phyloP scores from a whole-genome alignment of 352 stramenopile species.

The Pythium folliculosum region DNA sequence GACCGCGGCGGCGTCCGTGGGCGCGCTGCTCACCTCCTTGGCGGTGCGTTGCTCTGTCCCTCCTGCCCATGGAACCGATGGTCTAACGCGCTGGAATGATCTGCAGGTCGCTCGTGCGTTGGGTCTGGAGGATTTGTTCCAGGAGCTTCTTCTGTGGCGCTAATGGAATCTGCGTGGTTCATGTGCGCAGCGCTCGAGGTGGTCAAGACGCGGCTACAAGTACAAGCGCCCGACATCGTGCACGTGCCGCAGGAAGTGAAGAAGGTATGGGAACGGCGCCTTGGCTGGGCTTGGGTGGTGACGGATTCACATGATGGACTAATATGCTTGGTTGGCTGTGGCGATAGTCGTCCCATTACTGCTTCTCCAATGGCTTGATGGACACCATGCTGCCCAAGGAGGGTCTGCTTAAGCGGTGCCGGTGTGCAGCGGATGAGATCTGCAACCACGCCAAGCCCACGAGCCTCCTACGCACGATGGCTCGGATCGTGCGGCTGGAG shows the following conservation, averaged over 20 bases:
- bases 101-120: slow-evolving; percentile 69
- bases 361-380: slow-evolving; percentile 81
- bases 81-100: slow-evolving; percentile 6
- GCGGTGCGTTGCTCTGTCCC: slow-evolving; percentile 30
- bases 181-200: slow-evolving; percentile 66
- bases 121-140: not conserved
- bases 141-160: slow-evolving; percentile 2
- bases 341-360: slow-evolving; percentile 65
- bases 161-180: slow-evolving; percentile 1
- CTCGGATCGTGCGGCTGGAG: slow-evolving; percentile 62
- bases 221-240: slow-evolving; percentile 62
- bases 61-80: not conserved
- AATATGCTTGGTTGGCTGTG: not conserved
- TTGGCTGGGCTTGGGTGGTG: not conserved
- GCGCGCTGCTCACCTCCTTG: slow-evolving; percentile 68
- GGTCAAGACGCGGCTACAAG: slow-evolving; percentile 84
- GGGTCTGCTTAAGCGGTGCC: slow-evolving; percentile 50
- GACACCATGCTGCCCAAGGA: slow-evolving; percentile 81
- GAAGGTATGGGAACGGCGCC: slow-evolving; percentile 33
- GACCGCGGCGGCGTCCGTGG: slow-evolving; percentile 56
- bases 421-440: slow-evolving; percentile 51
- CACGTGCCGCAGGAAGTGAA: slow-evolving; percentile 47
- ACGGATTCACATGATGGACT: not conserved
- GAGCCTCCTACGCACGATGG: slow-evolving; percentile 67
- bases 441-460: slow-evolving; percentile 38